phyloP scores from a whole-genome alignment of 1,284 basidiomycete genomes.

The Ganoderma lucidum region DNA sequence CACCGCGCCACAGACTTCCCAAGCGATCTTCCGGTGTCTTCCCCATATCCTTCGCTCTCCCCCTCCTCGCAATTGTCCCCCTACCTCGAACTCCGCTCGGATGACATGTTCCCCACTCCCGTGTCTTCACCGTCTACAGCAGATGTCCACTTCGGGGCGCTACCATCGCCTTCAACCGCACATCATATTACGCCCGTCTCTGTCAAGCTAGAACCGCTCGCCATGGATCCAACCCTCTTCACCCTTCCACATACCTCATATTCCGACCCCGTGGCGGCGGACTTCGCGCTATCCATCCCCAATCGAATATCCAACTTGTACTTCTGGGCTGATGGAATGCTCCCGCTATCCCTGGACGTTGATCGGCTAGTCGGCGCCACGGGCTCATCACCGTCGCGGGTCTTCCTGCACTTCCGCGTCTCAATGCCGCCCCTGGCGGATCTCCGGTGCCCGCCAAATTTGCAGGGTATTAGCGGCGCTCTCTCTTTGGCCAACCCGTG shows the following conservation, averaged over 20 bases:
- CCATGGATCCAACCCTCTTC: constrained; percentile 40
- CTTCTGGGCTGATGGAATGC: constrained; percentile 74
- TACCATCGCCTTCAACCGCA: constrained; percentile 33
- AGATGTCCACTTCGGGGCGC: constrained; percentile 24
- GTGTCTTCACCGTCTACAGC: constrained; percentile 13
- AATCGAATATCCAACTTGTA: constrained; percentile 38
- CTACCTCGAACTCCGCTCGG: constrained; percentile 27
- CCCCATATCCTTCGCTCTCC: constrained; percentile 26
- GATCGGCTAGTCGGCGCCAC: constrained; percentile 51
- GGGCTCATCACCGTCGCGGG: constrained; percentile 44
- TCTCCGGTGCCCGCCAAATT: constrained; percentile 52
- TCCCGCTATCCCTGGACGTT: constrained; percentile 62
- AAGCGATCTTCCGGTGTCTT: constrained; percentile 22
- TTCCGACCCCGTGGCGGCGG: constrained; percentile 29
- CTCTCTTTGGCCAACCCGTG: constrained; percentile 62
- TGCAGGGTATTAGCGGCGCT: constrained; percentile 70
- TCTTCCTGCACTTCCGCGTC: constrained; percentile 56
- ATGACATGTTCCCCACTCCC: constrained; percentile 21
- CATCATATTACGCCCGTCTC: constrained; percentile 25
- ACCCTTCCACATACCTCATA: constrained; percentile 35
- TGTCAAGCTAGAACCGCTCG: constrained; percentile 43
- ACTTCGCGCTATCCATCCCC: constrained; percentile 27
- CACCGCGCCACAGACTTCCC: constrained; percentile 30
- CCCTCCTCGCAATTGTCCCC: constrained; percentile 23
- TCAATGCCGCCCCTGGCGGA: constrained; percentile 57